Base-by-base conservation (phyloP, 768 basidiomycete species). In the Rhizopogon sp. region DNA sequence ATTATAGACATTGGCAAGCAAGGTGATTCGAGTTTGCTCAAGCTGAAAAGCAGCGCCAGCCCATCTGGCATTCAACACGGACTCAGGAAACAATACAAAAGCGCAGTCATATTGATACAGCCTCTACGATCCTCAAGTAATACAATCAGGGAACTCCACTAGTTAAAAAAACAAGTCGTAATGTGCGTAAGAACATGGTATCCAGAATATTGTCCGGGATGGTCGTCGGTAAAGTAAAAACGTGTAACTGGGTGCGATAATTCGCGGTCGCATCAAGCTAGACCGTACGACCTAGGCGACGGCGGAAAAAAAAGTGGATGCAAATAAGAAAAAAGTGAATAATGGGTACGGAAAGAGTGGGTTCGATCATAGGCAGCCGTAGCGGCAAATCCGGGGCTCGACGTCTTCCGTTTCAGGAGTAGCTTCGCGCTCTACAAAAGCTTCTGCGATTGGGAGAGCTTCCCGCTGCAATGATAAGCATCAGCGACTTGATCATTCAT, bases 51-150 rank as follows among this genome's bases (percentile, higher is more conserved):
- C 25, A 25, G 3, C 25, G 25, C 25, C 25, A 25, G 25, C 25
- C 25, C 25, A 25, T 25, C 25, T 25, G 25, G 25, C 25, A 4
- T 25, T 25, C 31, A 33, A 11, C 16, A 29, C n/a, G 10, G 25
- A 1, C 33, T 10, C 10, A 29, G 13, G 42, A 33, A 52, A 20
- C 41, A 29, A 29, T 49, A 52, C 39, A 28, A 47, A 13, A 57
- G 29, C 16, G 41, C 39, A 5, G 2, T 1, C 41, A 53, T 68
- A 66, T 6, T 1, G 31, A 66, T 70, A 68, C 69, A 68, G 1
- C 16, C 31, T 69, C 59, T 70, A 67, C 25, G 41, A n/a, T 10
- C 20, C 10, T 41, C 17, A 6, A 60, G 53, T 31, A 17, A 61
- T 63, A 67, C 62, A 70, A 20, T 45, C 47, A 53, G 9, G 5